Conservation (phyloP, 2,329 filamentous ascomycete genomes). For the Botrytis squamosa region DNA sequence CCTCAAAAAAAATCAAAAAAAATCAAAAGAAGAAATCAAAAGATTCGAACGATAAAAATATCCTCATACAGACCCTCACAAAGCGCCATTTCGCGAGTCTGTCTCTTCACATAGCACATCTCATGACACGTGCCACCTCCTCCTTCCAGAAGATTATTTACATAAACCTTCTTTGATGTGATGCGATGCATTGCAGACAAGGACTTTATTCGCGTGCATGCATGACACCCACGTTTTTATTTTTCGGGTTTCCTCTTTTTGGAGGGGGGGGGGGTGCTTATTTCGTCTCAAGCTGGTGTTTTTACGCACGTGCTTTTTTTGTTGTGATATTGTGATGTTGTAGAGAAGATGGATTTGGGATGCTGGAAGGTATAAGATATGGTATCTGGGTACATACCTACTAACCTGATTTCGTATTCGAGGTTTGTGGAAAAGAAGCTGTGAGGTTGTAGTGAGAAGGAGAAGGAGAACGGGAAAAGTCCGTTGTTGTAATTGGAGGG, state of each 20-base stretch:
- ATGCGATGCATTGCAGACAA: neutral
- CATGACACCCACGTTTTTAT: neutral
- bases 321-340: neutral
- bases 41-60: neutral
- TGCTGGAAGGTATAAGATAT: neutral
- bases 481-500: too few species aligned
- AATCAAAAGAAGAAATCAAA: too few species aligned
- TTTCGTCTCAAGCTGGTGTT: neutral
- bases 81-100: too few species aligned
- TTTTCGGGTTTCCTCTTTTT: neutral
- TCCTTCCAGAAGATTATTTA: neutral
- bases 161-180: neutral
- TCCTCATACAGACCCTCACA: too few species aligned
- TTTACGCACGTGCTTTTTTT: neutral
- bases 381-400: too few species aligned
- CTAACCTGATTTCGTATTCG: neutral
- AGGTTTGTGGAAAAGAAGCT: neutral
- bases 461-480: neutral
- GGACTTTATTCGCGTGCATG: neutral
- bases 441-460: neutral
- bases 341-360: neutral
- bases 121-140: neutral
- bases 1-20: too few species aligned
- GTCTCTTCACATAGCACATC: neutral
- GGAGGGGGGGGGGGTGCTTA: neutral